Base-by-base conservation (phyloP, 2,329 filamentous ascomycete genomes). In the Scedosporium aurantiacum region DNA sequence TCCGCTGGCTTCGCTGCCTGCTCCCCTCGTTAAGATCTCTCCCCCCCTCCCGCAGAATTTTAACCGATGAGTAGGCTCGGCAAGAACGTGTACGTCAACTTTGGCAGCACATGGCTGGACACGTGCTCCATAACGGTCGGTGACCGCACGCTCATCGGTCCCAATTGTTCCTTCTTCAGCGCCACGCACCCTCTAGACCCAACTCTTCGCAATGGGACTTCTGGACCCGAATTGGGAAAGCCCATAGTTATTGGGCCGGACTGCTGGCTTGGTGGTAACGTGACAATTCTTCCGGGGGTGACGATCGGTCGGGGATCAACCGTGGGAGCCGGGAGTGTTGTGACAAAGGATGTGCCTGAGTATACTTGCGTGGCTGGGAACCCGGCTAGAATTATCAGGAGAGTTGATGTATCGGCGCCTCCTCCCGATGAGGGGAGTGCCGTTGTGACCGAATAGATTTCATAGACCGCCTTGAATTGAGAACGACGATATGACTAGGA, bases 401-500 rank as follows among this genome's bases (percentile, higher is more conserved):
- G 72, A 70, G 72, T 71, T 60, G 72, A 73, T 61, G 61, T 62
- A 2, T 61, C 59, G 7, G 37, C 14, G 37, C 32, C 28, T 47
- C 43, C 50, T 40, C 52, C 61, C 5, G 57, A 55, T 18, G 61
- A 58, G n/a, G 57, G 50, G 4, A 18, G 27, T 25, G 23, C 47
- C 10, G 57, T 50, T 16, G 37, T 58, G 41, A 27, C 32, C 7
- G 54, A 43, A 41, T 43, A 47, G 32, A 57, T 84, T 74, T 37
- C 32, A 96, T 64, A 96, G 79, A 45, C 90, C 91, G 57, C 91
- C 91, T 70, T 95, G 91, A 59, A 96, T 92, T n/a, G 91, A 90
- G 72, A 96, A 96, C 3, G 90, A 94, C 4, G 91, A 94, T 64
- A 96, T 78, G 58, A 96, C 85, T 55, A 97, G 77, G 32, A 95